These are phyloP conservation scores for Candida labiduridarum DNA, from an alignment of 1,139 yeast genomes.

Conservation along the genomic window DNA sequence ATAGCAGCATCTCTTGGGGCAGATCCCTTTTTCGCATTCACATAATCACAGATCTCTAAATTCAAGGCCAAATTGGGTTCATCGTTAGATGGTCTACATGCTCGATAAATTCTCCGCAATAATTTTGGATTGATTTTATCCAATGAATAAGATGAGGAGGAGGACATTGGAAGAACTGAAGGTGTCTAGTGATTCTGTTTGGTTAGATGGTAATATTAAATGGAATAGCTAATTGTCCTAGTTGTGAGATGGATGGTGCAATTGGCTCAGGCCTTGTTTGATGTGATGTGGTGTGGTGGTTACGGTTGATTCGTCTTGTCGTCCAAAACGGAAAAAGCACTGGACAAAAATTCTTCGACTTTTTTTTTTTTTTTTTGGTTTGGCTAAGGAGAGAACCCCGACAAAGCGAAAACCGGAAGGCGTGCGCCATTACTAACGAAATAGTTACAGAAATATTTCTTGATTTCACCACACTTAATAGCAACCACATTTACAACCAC, in stretches of 20 bases:
- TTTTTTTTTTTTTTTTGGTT: no score
- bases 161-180: not conserved
- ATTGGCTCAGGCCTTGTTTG: no score
- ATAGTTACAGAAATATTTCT: no score
- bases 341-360: not conserved
- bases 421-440: no score
- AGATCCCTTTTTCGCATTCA: slow-evolving; percentile 89
- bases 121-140: slow-evolving; percentile 59
- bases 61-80: slow-evolving; percentile 91
- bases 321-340: not conserved
- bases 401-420: no score
- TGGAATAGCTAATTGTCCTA: no score
- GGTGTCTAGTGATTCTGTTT: not conserved
- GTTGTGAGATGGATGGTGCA: no score
- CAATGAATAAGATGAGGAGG: slow-evolving; percentile 37
- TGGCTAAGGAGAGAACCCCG: no score
- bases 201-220: no score
- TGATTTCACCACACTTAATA: not conserved
- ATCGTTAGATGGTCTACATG: slow-evolving; percentile 79
- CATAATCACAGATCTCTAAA: slow-evolving; percentile 89
- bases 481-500: slow-evolving; percentile 5
- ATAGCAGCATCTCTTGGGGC: slow-evolving; percentile 93
- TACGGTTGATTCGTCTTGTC: not conserved
- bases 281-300: no score
- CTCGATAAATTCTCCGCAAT: slow-evolving; percentile 74